These are phyloP conservation scores for Telfairia occidentalis DNA, from an alignment of 331 rosid species.

Conservation along the genomic window DNA sequence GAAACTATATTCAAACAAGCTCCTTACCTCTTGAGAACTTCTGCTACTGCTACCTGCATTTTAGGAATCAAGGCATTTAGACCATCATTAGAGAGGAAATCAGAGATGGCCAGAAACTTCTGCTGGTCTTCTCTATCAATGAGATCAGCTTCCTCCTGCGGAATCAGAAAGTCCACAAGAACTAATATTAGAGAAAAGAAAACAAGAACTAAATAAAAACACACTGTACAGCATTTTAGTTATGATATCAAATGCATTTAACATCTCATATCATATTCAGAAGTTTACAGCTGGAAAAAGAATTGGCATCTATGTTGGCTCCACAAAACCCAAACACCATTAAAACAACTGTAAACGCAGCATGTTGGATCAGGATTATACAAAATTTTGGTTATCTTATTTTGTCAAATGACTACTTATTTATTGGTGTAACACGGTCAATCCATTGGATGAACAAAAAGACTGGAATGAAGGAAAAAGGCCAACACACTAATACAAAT, in stretches of 20 bases:
- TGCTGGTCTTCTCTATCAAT: conserved; percentile 65
- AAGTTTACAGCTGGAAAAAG: neutral
- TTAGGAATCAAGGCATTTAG: conserved; percentile 56
- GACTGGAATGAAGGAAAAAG: neutral
- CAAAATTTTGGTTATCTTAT: neutral
- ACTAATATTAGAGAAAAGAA: neutral
- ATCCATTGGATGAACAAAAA: neutral
- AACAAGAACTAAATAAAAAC: neutral
- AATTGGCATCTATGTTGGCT: neutral
- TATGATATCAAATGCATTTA: neutral
- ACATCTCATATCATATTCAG: neutral
- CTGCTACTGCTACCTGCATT: conserved; percentile 58
- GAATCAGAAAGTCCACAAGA: conserved; percentile 6
- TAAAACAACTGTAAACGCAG: neutral
- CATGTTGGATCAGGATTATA: neutral
- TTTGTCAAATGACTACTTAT: neutral
- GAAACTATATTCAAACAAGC: conserved; percentile 17
- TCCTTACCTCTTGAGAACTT: conserved; percentile 75
- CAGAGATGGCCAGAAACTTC: conserved; percentile 70
- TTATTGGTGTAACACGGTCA: neutral
- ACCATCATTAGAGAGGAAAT: conserved; percentile 55
- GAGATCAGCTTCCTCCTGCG: conserved; percentile 60
- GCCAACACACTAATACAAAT: neutral
- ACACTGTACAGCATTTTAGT: neutral
- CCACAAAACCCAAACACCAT: too few relatives aligned